Base-by-base conservation (phyloP, 768 basidiomycete species). In the Naganishia vaughanmartiniae region DNA sequence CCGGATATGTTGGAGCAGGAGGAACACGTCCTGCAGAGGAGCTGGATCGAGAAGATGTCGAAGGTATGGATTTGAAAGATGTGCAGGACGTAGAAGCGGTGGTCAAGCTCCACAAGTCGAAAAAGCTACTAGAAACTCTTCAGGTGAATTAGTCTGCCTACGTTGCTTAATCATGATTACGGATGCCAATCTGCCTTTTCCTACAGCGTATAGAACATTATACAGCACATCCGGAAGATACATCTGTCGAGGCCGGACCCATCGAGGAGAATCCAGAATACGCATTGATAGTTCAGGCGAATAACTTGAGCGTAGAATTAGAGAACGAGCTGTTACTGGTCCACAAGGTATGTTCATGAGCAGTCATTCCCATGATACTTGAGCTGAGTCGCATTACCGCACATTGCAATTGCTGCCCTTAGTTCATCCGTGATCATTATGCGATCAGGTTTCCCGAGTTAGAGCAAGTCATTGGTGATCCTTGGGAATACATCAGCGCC, bases 341-440 rank as follows among this genome's bases (percentile, higher is more conserved):
- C 0, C 92, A 99, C 84, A 99, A 99, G 85, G 93, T 86, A n/a
- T 10, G 66, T 48, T 67, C 54, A 46, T 31, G 48, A 3, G 15
- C 36, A 31, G 26, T 51, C n/a, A 54, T 12, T 48, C 51, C 39
- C 56, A 12, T 56, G 12, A 33, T 54, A 36, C 31, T 21, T 57
- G 55, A 45, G 30, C 45, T 10, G 31, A 36, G 4, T 3, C 34
- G 26, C 3, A 9, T 19, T 26, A 19, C n/a, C 54, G 51, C 26
- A 17, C 6, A 7, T 12, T 4, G n/a, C n/a, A n/a, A n/a, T 34
- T 31, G 28, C 45, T 19, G 30, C 15, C 26, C 15, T 34, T 75
- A 94, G 91, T 98, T 97, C 85, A 94, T 98, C 77, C 89, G 96
- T 73, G 96, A 99, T 79, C 95, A 97, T 82, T 99, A 98, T 80